These are phyloP conservation scores for Pilaira anomala DNA, from an alignment of 192 early-diverging fungal species.

Conservation along the genomic window DNA sequence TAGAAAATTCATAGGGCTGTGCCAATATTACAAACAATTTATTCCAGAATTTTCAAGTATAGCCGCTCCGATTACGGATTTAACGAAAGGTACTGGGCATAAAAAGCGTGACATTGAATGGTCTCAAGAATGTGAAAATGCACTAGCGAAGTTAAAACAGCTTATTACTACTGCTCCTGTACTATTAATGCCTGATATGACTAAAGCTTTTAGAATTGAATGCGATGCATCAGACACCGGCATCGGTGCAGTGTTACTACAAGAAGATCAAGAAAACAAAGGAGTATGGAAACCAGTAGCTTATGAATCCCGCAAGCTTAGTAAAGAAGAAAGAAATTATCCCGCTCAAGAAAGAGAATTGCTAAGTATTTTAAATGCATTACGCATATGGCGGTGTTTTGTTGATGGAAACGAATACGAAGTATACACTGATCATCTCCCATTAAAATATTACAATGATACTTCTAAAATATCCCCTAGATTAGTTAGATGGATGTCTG, in stretches of 20 bases:
- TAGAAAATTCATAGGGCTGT: no score
- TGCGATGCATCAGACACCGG: slow-evolving; percentile 6
- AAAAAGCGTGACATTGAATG: background rate
- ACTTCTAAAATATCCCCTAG: no score
- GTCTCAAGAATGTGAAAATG: background rate
- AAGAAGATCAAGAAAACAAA: background rate
- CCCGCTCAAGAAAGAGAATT: slow-evolving; percentile 16
- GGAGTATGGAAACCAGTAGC: no score
- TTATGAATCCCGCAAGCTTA: slow-evolving; percentile 33
- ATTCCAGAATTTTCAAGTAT: slow-evolving; percentile 21
- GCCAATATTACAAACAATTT: slow-evolving; percentile 26
- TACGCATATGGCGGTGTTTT: slow-evolving; percentile 13
- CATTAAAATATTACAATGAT: no score
- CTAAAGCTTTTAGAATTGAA: background rate
- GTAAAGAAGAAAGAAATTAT: slow-evolving; percentile 27
- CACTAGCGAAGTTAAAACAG: background rate
- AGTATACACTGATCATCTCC: slow-evolving; percentile 5
- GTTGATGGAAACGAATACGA: background rate
- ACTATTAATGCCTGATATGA: background rate
- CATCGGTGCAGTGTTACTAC: background rate
- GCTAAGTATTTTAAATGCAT: slow-evolving; percentile 1
- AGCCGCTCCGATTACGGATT: slow-evolving; percentile 9
- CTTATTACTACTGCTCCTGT: background rate
- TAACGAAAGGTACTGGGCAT: background rate
- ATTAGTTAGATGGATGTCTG: no score